A percentile compares a stretch with the other conserved stretches of the same genome.
Evolutionary conservation across 2,329 filamentous ascomycete species (phyloP).

Genomic region (Pezicula rhizophila): DNA sequence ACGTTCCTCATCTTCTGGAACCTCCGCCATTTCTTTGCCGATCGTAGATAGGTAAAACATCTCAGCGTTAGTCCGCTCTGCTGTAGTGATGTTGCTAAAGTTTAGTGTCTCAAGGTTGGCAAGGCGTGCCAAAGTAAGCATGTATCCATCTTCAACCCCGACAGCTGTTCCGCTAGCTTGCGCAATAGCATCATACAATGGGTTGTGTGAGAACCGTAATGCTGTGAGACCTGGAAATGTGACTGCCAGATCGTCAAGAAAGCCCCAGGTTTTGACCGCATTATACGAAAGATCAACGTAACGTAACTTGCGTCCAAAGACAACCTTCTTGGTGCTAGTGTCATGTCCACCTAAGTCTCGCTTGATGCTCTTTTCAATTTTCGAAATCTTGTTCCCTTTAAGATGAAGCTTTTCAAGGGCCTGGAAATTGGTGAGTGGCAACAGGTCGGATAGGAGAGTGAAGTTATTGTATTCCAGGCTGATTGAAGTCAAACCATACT

Average conservation of each 20-base stretch:
- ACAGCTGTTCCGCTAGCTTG: conserved; percentile 34
- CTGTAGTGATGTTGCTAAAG: conserved; percentile 61
- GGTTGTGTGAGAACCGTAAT: conserved; percentile 80
- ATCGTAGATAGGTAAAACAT: conserved; percentile 89
- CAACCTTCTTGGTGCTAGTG: background rate
- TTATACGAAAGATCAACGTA: conserved; percentile 74
- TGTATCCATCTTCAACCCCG: conserved; percentile 74
- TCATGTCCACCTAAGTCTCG: background rate
- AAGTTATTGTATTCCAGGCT: conserved; percentile 71
- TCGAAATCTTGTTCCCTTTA: conserved; percentile 69
- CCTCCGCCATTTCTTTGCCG: conserved; percentile 62
- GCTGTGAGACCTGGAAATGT: conserved; percentile 68
- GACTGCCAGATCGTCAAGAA: conserved; percentile 62
- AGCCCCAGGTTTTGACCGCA: conserved; percentile 60
- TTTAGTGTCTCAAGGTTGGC: conserved; percentile 63
- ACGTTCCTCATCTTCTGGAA: conserved; percentile 45
- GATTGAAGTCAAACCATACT: conserved; percentile 46
- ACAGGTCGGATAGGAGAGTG: conserved; percentile 49
- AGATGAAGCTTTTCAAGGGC: conserved; percentile 59
- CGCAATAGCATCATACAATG: conserved; percentile 55
- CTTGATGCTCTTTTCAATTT: conserved; percentile 38
- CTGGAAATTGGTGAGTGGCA: conserved; percentile 43
- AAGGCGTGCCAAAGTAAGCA: conserved; percentile 78
- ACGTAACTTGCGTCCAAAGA: conserved; percentile 18
- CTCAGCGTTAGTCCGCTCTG: conserved; percentile 81